Conservation (phyloP, 352 stramenopile species). For the Phytophthora ohioensis region DNA sequence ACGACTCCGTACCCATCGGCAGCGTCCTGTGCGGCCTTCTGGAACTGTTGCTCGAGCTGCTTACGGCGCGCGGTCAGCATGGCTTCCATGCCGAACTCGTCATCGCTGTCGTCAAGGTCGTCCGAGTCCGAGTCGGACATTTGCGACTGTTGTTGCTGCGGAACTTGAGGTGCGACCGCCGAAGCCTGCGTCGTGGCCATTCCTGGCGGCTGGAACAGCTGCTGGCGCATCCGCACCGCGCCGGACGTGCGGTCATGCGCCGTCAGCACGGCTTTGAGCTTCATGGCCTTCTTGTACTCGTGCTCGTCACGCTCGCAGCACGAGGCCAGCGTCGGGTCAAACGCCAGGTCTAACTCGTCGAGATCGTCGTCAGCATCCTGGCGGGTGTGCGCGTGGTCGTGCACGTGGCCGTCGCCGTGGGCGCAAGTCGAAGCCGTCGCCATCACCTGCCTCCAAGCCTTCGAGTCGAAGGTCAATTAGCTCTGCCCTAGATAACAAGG, state of each 20-base stretch:
- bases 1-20: slow-evolving; percentile 66
- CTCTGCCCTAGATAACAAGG: too few species aligned
- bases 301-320: slow-evolving; percentile 71
- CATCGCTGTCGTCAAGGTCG: slow-evolving; percentile 58
- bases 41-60: slow-evolving; percentile 59
- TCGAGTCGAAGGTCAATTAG: too few species aligned
- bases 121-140: slow-evolving; percentile 39
- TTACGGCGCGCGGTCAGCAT: slow-evolving; percentile 51
- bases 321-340: slow-evolving; percentile 70
- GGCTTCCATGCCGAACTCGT: slow-evolving; percentile 48
- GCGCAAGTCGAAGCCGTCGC: slow-evolving; percentile 14
- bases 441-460: slow-evolving; percentile 11
- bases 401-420: slow-evolving; percentile 4
- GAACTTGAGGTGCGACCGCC: slow-evolving; percentile 14
- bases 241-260: slow-evolving; percentile 61
- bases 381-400: slow-evolving; percentile 34
- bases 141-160: not conserved
- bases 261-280: slow-evolving; percentile 68
- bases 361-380: slow-evolving; percentile 31
- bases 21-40: slow-evolving; percentile 51
- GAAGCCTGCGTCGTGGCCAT: slow-evolving; percentile 1
- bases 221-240: slow-evolving; percentile 65
- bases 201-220: slow-evolving; percentile 58
- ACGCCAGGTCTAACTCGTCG: slow-evolving; percentile 45
- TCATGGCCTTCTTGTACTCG: slow-evolving; percentile 70